Evolutionary conservation across 31 red algal genomes (phyloP).

Genomic region (Endocladia muricata): DNA sequence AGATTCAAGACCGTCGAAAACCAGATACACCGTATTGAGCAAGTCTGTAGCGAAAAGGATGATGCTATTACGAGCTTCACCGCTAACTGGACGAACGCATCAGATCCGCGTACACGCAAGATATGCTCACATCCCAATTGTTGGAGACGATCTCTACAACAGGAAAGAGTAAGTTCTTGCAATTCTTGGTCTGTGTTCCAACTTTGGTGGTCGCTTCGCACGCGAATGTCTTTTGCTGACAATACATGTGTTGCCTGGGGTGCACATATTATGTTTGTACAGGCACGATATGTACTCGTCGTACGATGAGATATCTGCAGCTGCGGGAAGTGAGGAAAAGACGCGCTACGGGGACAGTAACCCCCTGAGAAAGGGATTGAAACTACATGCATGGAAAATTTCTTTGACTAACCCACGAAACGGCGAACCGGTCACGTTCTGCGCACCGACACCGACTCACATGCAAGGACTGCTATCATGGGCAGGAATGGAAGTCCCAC

Average conservation of each 20-base stretch:
- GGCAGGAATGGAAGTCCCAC: slow-evolving; percentile 28
- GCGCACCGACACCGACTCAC: slow-evolving; percentile 32
- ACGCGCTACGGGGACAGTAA: slow-evolving; percentile 35
- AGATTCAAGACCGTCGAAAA: slow-evolving; percentile 48
- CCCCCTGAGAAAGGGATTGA: slow-evolving; percentile 63
- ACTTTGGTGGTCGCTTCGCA: not conserved
- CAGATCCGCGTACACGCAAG: slow-evolving; percentile 70
- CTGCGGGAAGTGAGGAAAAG: slow-evolving; percentile 22
- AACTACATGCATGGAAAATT: slow-evolving; percentile 74
- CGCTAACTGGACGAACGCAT: slow-evolving; percentile 71
- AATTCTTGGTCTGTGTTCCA: no score
- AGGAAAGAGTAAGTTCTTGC: slow-evolving; percentile 59
- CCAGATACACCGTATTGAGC: slow-evolving; percentile 35
- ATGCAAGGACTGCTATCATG: slow-evolving; percentile 31
- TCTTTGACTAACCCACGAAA: slow-evolving; percentile 29
- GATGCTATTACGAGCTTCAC: slow-evolving; percentile 49
- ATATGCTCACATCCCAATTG: slow-evolving; percentile 44
- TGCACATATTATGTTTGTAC: slow-evolving; percentile 4
- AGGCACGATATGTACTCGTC: slow-evolving; percentile 56
- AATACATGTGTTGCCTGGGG: no score
- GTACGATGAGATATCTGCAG: slow-evolving; percentile 57
- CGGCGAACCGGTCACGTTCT: slow-evolving; percentile 28
- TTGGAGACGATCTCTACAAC: slow-evolving; percentile 78
- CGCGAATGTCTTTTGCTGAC: not conserved
- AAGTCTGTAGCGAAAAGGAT: slow-evolving; percentile 29